Percentiles rank a stretch among this genome's conserved stretches.
These are phyloP conservation scores for Agaricus sinodeliciosus DNA, from an alignment of 768 basidiomycete species.

Conservation along the genomic window DNA sequence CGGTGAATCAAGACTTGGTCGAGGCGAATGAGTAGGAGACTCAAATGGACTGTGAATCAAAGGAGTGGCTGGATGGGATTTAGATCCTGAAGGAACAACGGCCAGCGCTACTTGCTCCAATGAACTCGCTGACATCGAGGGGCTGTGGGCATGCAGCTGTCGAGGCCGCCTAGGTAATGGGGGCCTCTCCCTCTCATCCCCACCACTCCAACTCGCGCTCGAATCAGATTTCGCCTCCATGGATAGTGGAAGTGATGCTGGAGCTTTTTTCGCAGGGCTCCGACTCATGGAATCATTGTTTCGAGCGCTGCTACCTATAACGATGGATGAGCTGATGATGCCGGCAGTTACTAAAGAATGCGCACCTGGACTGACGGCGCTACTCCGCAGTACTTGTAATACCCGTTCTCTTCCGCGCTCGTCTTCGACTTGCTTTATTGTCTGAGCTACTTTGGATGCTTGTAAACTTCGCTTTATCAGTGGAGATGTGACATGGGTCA, in stretches of 20 bases:
- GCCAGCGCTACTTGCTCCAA: slow-evolving; percentile 43
- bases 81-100: slow-evolving; percentile 10
- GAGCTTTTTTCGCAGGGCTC: slow-evolving; percentile 13
- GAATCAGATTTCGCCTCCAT: not conserved
- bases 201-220: slow-evolving; percentile 6
- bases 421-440: slow-evolving; percentile 62
- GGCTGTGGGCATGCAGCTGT: slow-evolving; percentile 24
- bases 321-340: slow-evolving; percentile 26
- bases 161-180: slow-evolving; percentile 24
- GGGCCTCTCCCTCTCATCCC: slow-evolving; percentile 12
- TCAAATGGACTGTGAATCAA: slow-evolving; percentile 14
- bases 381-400: slow-evolving; percentile 65
- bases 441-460: slow-evolving; percentile 66
- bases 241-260: slow-evolving; percentile 1
- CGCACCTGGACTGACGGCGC: slow-evolving; percentile 29
- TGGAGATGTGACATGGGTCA: slow-evolving; percentile 47
- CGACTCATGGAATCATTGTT: not conserved
- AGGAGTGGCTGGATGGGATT: slow-evolving; percentile 4
- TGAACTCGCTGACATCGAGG: slow-evolving; percentile 36
- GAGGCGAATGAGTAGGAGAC: slow-evolving; percentile 11
- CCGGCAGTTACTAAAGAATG: slow-evolving; percentile 24
- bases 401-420: slow-evolving; percentile 65
- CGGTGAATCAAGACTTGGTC: not conserved
- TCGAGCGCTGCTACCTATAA: slow-evolving; percentile 26
- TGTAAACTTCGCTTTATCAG: slow-evolving; percentile 72